Conservation (phyloP, 1,284 basidiomycete genomes). For the Cutaneotrichosporon sp. region DNA sequence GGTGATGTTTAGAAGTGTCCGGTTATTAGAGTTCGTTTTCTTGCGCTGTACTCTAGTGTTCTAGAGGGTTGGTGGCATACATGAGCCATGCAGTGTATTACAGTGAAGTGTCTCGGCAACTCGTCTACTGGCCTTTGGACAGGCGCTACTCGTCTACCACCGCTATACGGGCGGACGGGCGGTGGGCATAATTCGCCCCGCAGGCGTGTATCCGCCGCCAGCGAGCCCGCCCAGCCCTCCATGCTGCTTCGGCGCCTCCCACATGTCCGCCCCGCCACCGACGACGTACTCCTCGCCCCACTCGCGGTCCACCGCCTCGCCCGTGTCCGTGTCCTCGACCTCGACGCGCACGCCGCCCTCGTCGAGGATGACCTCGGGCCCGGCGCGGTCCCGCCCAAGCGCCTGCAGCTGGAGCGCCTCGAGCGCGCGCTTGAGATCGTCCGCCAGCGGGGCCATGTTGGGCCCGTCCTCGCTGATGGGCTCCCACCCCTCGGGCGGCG, state of each 20-base stretch:
- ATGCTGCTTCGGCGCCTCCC: conserved; percentile 7
- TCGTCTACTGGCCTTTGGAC: neutral
- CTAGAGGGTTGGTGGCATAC: neutral
- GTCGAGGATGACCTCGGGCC: conserved; percentile 45
- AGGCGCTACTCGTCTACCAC: no score
- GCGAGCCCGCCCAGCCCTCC: neutral
- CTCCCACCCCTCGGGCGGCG: conserved; percentile 96
- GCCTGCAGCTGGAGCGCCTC: conserved; percentile 52
- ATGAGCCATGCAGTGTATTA: conserved; percentile 2
- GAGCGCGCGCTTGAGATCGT: conserved; percentile 82
- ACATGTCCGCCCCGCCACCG: neutral
- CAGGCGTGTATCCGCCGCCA: conserved; percentile 26
- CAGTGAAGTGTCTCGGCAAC: neutral
- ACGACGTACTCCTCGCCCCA: conserved; percentile 19
- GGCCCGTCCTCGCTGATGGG: conserved; percentile 89
- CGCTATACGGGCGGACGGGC: conserved; percentile 41
- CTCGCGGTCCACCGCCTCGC: conserved; percentile 19
- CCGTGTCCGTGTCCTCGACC: conserved; percentile 43
- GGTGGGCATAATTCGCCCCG: conserved; percentile 41
- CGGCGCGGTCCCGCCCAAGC: conserved; percentile 18
- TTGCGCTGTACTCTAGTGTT: neutral
- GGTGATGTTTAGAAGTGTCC: neutral
- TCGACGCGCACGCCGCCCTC: conserved; percentile 47
- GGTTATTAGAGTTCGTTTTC: neutral
- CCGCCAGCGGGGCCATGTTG: conserved; percentile 79